Evolutionary conservation across 2,329 filamentous ascomycete species (phyloP).

Genomic region (Berkeleyomyces rouxiae): DNA sequence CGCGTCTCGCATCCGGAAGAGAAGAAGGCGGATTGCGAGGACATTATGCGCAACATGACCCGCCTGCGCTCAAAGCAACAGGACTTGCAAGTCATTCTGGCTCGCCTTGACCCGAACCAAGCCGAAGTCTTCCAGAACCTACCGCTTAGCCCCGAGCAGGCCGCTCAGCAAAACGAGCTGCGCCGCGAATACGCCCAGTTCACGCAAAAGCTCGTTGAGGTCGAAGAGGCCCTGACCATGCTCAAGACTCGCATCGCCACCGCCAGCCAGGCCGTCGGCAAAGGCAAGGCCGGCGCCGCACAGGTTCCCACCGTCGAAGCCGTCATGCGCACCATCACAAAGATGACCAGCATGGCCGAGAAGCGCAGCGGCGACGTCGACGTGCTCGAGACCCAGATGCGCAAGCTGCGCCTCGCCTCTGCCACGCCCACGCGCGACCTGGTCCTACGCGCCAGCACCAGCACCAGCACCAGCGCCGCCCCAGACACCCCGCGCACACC

Average conservation of each 20-base stretch:
- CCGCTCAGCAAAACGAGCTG: slow-evolving; percentile 68
- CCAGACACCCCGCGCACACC: slow-evolving; percentile 27
- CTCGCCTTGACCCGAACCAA: slow-evolving; percentile 51
- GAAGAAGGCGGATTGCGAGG: slow-evolving; percentile 51
- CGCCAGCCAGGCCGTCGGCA: slow-evolving; percentile 33
- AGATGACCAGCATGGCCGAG: slow-evolving; percentile 86
- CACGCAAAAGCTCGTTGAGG: slow-evolving; percentile 55
- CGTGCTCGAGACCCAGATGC: slow-evolving; percentile 73
- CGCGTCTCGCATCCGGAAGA: slow-evolving; percentile 50
- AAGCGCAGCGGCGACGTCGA: slow-evolving; percentile 83
- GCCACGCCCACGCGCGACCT: slow-evolving; percentile 6
- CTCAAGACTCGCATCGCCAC: slow-evolving; percentile 62
- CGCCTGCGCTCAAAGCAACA: slow-evolving; percentile 59
- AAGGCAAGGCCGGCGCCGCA: slow-evolving; percentile 19
- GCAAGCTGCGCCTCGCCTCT: slow-evolving; percentile 44
- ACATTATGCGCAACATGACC: slow-evolving; percentile 52
- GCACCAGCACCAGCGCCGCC: slow-evolving; percentile 18
- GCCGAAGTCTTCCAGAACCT: slow-evolving; percentile 47
- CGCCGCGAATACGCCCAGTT: slow-evolving; percentile 59
- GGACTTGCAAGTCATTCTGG: slow-evolving; percentile 59
- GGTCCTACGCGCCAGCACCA: not conserved
- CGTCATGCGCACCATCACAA: slow-evolving; percentile 76
- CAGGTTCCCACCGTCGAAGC: slow-evolving; percentile 75
- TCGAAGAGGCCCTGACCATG: slow-evolving; percentile 64
- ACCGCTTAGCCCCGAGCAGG: slow-evolving; percentile 70